Conservation (phyloP, 2,329 filamentous ascomycete species). For the Fusarium protoensiforme region DNA sequence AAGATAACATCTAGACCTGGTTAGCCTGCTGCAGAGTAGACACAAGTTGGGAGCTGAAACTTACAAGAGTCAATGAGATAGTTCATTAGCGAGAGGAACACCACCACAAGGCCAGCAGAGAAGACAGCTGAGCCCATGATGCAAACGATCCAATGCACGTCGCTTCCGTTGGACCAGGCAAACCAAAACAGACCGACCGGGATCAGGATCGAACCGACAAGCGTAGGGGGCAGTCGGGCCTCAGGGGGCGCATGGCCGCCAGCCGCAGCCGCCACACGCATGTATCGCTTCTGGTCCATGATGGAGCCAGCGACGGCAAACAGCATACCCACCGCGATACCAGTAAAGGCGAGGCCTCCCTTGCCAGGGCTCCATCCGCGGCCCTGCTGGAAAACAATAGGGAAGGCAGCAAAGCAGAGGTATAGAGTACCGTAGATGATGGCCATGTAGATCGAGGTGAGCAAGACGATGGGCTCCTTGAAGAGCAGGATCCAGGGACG, state of each 20-base stretch:
- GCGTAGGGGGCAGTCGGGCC: constrained; percentile 67
- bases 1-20: constrained; percentile 70
- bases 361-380: constrained; percentile 69
- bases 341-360: constrained; percentile 71
- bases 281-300: constrained; percentile 65
- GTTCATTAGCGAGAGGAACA: constrained; percentile 74
- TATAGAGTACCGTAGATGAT: constrained; percentile 67
- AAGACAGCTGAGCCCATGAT: constrained; percentile 58
- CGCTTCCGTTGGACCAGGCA: constrained; percentile 69
- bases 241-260: constrained; percentile 72
- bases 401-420: constrained; percentile 65
- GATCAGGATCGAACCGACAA: constrained; percentile 68
- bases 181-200: constrained; percentile 74
- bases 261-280: constrained; percentile 53
- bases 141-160: constrained; percentile 68
- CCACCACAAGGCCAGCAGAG: constrained; percentile 68
- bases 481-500: constrained; percentile 75
- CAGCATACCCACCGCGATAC: constrained; percentile 72
- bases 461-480: constrained; percentile 73
- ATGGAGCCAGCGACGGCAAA: constrained; percentile 64
- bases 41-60: constrained; percentile 5
- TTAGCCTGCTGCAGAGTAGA: constrained; percentile 19
- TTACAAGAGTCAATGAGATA: constrained; percentile 74
- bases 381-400: constrained; percentile 69
- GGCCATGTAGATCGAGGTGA: constrained; percentile 73